These are phyloP conservation scores for Bipolaris victoriae DNA, from an alignment of 2,329 filamentous ascomycete species.

Conservation along the genomic window DNA sequence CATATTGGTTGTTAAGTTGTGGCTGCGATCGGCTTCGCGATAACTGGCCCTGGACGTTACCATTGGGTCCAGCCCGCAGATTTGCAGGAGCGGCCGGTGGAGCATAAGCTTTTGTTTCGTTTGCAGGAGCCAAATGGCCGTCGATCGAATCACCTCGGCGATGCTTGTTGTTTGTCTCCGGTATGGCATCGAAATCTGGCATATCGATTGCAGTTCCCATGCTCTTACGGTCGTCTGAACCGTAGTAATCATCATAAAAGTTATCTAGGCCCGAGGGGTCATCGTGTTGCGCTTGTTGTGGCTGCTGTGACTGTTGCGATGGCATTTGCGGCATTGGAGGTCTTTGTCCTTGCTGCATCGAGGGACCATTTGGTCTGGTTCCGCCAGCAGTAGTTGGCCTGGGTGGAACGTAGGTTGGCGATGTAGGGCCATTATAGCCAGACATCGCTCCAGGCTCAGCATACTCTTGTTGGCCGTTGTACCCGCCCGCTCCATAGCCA, in stretches of 20 bases:
- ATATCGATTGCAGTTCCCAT: conserved; percentile 62
- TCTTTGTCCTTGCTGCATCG: conserved; percentile 33
- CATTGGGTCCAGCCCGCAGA: conserved; percentile 13
- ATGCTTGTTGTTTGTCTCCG: conserved; percentile 42
- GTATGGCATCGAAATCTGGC: conserved; percentile 67
- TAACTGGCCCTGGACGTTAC: conserved; percentile 49
- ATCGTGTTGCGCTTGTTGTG: conserved; percentile 33
- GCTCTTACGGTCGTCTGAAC: conserved; percentile 45
- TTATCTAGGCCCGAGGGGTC: conserved; percentile 55
- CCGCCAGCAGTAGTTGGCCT: conserved; percentile 48
- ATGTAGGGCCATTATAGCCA: conserved; percentile 47
- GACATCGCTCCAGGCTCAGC: conserved; percentile 41
- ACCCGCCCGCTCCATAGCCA: conserved; percentile 20
- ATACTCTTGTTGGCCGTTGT: conserved; percentile 41
- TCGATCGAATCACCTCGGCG: conserved; percentile 48
- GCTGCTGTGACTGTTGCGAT: conserved; percentile 29
- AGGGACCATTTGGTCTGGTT: conserved; percentile 29
- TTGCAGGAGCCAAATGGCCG: conserved; percentile 39
- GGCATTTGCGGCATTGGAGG: conserved; percentile 38
- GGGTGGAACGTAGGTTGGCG: conserved; percentile 43
- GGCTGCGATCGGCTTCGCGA: conserved; percentile 71
- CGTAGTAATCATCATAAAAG: conserved; percentile 58
- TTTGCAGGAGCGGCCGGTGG: conserved; percentile 15
- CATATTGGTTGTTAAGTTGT: conserved; percentile 56
- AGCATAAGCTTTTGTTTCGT: conserved; percentile 15